Base-by-base conservation (phyloP, 139 green algal genomes). In the Gonium pectorale region DNA sequence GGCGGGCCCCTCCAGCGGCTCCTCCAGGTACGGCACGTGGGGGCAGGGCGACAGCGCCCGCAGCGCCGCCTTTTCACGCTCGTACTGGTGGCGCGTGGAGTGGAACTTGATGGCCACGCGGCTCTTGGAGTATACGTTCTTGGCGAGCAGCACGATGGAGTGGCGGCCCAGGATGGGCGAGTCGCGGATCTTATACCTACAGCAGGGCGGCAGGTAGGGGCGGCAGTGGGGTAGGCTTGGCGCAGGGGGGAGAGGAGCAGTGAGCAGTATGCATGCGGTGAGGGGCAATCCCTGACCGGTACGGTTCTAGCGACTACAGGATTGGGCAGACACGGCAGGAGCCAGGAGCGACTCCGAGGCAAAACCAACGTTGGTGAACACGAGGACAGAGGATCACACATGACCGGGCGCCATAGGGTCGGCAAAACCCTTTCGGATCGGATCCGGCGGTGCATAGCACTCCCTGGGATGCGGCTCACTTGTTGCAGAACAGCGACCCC, bases 121-220 rank as follows among this genome's bases (percentile, higher is more conserved):
- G 0, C n/a, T 22, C 33, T 51, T 49, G 44, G 19, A 74, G 77
- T 73, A 73, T 19, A 83, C 43, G 59, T 83, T 83, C 77, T 83
- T 83, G 77, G 77, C 77, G 22, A 64, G 60, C 62, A 83, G 77
- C 43, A 83, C 77, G n/a, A 83, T 62, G 60, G 31, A 52, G 77
- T 83, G 62, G 62, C 77, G 77, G 43, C 77, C 77, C 60, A 83
- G 62, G 22, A 74, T 2, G 15, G 77, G 77, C 3, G 43, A 26
- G 40, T 72, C 77, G 43, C 59, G 60, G 40, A 83, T 83, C 77
- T 83, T 83, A 44, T 83, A 83, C 77, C 77, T 83, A 27, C 1
- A n/a, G 19, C 35, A 31, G 60, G 35, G 35, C 35, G 64, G 35
- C 17, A 8, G 54, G 54, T 63, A 24, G 22, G 64, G 5, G 11